Base-by-base conservation (phyloP, 2,329 filamentous ascomycete genomes). In the Aspergillus piperis region DNA sequence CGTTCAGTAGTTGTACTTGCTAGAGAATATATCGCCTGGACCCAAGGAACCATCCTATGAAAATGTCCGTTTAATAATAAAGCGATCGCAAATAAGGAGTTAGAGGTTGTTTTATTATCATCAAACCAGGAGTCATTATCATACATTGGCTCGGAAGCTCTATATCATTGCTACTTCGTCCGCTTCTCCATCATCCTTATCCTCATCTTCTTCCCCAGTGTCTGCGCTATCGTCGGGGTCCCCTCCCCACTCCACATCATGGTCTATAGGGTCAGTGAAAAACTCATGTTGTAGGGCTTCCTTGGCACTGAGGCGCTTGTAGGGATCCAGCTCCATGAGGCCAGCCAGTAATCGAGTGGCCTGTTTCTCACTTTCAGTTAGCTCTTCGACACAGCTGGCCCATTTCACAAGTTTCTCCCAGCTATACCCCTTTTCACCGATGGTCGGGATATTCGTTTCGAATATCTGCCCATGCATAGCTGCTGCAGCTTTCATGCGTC, bases 381-480 rank as follows among this genome's bases (percentile, higher is more conserved):
- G 82, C 62, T 84, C 83, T 58, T 86, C 88, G 21, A 92, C 86
- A 62, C 90, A 91, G 25, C 92, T 96, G 71, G 92, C 95, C 95
- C 95, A 99, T 52, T 96, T 82, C 64, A 99, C 89, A 67, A 99
- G 95, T 78, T 96, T 95, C 77, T 96, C 92, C 68, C 96, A 87
- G 5, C 86, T 88, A 74, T 96, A 96, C 0, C 95, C 95, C 47
- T 87, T 86, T 66, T 90, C 87, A 47, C 91, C 91, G 67, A 99
- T 90, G 1, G 91, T 97, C 1, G 94, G 94, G 59, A 99, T 92
- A 61, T 87, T 96, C 0, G 91, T 95, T 76, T 99, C 92, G 64
- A 98, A 92, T 60, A 96, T 87, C 70, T 93, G 91, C 1, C 95
- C 95, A 71, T 99, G 95, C 54, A 96, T 81, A 17, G 92, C 81